Base-by-base conservation (phyloP, 2,329 filamentous ascomycete genomes). In the Macroventuria anomochaeta region DNA sequence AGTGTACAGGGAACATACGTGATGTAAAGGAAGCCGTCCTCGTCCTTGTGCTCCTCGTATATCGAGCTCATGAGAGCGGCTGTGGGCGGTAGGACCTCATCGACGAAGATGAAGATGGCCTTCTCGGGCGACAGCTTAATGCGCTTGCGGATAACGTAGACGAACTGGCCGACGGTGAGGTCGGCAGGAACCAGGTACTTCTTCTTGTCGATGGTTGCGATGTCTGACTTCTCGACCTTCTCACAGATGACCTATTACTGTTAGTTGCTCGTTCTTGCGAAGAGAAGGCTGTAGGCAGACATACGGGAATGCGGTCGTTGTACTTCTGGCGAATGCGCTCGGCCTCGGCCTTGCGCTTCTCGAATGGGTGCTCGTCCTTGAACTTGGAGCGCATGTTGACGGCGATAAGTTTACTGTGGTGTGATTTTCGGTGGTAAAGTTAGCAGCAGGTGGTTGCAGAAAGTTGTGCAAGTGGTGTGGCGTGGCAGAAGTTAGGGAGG, bases 121-220 rank as follows among this genome's bases (percentile, higher is more conserved):
- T 99, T 99, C 83, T 99, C 95, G 26, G 95, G 95, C 49, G 92
- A 96, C 67, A 99, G 86, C 91, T 99, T 99, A 82, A 99, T 99
- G 74, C 95, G 90, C 86, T 99, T 99, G 77, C 95, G 92, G 80
- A 99, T 99, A 63, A 99, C 95, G 80, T 99, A 99, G 81, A 99
- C 95, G 76, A 99, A 97, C 88, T 99, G 95, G 71, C 95, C 95
- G 61, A 99, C 95, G 60, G 95, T 99, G 74, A 99, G 86, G 75
- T 99, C 95, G 68, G 95, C 92, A 12, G 95, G 95, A 23, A 99
- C 95, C 41, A 99, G 86, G 75, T 99, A 99, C 83, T 99, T 99
- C 88, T 99, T 99, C 88, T 99, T 99, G 82, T 99, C 95, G 84
- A 99, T 99, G 66, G 95, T 97, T 57, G 95, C 95, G 70, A 99